Conservation (phyloP, 2,329 filamentous ascomycete genomes). For the Penicillium sp. region DNA sequence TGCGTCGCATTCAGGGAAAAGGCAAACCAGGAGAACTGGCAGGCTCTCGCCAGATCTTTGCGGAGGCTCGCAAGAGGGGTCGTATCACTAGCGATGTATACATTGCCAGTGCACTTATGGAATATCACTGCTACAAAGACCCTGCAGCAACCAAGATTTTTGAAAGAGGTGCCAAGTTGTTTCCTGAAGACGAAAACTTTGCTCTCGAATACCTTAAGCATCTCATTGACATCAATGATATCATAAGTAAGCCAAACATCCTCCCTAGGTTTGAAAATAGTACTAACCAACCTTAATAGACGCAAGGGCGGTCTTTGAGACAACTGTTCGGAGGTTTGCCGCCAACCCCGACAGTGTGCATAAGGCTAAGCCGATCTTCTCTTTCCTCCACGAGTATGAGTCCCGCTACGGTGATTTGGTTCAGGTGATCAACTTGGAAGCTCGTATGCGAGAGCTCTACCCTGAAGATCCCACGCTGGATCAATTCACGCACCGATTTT, state of each 20-base stretch:
- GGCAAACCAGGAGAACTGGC: constrained; percentile 66
- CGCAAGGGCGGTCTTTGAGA: constrained; percentile 93
- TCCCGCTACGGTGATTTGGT: constrained; percentile 89
- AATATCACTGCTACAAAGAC: constrained; percentile 95
- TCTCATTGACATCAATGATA: constrained; percentile 85
- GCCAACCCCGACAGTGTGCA: constrained; percentile 70
- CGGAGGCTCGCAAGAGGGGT: constrained; percentile 81
- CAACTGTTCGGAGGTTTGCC: constrained; percentile 78
- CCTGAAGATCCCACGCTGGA: constrained; percentile 77
- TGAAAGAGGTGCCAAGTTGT: constrained; percentile 87
- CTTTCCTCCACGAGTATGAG: constrained; percentile 94
- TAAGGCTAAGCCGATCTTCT: constrained; percentile 81
- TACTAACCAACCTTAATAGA: constrained; percentile 54
- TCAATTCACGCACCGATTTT: constrained; percentile 75
- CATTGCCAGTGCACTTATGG: constrained; percentile 86
- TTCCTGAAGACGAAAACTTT: constrained; percentile 90
- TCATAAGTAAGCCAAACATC: constrained; percentile 69
- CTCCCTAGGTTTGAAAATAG: not conserved
- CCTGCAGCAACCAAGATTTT: constrained; percentile 91
- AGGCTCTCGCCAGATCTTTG: constrained; percentile 84
- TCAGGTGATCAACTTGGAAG: constrained; percentile 87
- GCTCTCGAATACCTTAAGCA: constrained; percentile 96
- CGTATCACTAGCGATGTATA: constrained; percentile 93
- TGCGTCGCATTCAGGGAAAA: constrained; percentile 88
- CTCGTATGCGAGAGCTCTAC: constrained; percentile 90